A percentile compares a stretch with the other conserved stretches of the same genome.
phyloP scores from a whole-genome alignment of 805 yeast species.

The Kuraishia capsulata region DNA sequence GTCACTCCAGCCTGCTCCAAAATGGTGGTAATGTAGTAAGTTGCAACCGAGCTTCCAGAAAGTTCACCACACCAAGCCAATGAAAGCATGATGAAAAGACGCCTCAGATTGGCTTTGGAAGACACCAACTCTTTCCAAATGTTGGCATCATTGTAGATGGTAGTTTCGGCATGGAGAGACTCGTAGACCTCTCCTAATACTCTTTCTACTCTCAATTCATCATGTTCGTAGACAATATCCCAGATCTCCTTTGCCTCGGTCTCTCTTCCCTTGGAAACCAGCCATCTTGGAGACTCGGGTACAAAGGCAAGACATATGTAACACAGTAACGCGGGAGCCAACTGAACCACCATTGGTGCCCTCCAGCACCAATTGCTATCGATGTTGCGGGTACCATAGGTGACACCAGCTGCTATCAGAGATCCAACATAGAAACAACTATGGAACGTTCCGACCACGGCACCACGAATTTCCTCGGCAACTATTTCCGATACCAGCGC shows the following conservation, averaged over 20 bases:
- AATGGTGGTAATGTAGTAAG: slow-evolving; percentile 25
- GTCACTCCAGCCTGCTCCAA: slow-evolving; percentile 15
- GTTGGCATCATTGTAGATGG: slow-evolving; percentile 11
- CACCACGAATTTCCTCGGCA: slow-evolving; percentile 19
- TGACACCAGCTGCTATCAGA: slow-evolving; percentile 17
- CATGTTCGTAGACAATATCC: not conserved
- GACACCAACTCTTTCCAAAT: slow-evolving; percentile 10
- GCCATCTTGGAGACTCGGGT: slow-evolving; percentile 25
- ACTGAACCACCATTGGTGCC: slow-evolving; percentile 16
- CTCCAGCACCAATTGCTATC: slow-evolving; percentile 21
- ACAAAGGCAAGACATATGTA: slow-evolving; percentile 10
- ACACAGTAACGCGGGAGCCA: slow-evolving; percentile 15
- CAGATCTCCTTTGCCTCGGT: slow-evolving; percentile 19
- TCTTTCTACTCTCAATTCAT: not conserved
- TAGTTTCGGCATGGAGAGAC: slow-evolving; percentile 11
- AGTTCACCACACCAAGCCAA: slow-evolving; percentile 17
- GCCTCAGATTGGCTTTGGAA: slow-evolving; percentile 13
- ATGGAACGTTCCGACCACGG: slow-evolving; percentile 16
- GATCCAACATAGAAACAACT: slow-evolving; percentile 19
- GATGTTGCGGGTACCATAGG: slow-evolving; percentile 17
- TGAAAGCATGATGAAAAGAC: slow-evolving; percentile 16
- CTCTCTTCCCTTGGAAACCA: slow-evolving; percentile 15
- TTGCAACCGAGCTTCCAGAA: slow-evolving; percentile 16
- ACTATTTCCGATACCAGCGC: slow-evolving; percentile 24
- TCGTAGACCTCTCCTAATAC: slow-evolving; percentile 13